phyloP scores from a whole-genome alignment of 257 asterid species.

The Solanum medicagineum region DNA sequence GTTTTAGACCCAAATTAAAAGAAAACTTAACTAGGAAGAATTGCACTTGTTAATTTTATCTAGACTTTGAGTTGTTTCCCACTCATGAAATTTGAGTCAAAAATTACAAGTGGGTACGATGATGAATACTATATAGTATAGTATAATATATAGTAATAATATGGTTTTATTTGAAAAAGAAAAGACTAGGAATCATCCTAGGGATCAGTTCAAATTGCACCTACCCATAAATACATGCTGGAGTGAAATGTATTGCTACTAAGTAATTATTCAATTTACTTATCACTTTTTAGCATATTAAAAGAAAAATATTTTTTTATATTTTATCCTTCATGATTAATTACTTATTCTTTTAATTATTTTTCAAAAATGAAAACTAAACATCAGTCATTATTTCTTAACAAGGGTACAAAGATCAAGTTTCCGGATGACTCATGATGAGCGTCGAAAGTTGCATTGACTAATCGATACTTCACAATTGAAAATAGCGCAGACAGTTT shows the following conservation, averaged over 20 bases:
- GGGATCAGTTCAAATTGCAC: not conserved
- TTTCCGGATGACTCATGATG: no score
- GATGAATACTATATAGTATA: not conserved
- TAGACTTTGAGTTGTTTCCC: slow-evolving; percentile 21
- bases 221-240: not conserved
- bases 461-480: no score
- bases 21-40: not conserved
- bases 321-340: no score
- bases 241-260: not conserved
- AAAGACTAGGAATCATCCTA: not conserved
- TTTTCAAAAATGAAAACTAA: no score
- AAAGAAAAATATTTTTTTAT: no score
- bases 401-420: no score
- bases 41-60: not conserved
- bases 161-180: not conserved
- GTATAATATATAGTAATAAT: not conserved
- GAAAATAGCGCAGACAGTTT: no score
- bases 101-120: not conserved
- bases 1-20: not conserved
- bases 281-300: no score
- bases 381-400: no score
- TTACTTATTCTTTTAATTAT: no score
- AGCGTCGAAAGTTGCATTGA: no score
- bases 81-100: slow-evolving; percentile 1
- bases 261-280: no score